Percentiles rank a stretch among this genome's conserved stretches.
Conservation (phyloP, 495 filamentous ascomycete genomes). For the Amorphotheca resinae region DNA sequence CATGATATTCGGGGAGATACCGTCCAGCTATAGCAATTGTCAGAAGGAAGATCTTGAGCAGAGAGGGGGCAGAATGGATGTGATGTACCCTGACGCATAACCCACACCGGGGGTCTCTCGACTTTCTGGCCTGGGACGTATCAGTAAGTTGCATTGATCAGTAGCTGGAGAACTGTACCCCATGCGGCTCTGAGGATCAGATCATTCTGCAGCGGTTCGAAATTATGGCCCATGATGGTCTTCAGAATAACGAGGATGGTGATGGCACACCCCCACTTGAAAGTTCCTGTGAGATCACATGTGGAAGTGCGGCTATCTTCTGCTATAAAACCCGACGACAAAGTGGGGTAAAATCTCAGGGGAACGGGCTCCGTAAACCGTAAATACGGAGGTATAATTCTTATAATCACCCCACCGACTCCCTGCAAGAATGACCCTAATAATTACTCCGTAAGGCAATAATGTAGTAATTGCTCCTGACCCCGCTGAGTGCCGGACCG, state of each 20-base stretch:
- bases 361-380: no score
- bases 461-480: no score
- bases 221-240: conserved; percentile 50
- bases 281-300: no score
- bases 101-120: conserved; percentile 89
- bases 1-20: conserved; percentile 95
- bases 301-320: no score
- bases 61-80: neutral
- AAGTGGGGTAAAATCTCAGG: no score
- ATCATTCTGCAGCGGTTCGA: conserved; percentile 80
- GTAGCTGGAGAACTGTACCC: conserved; percentile 39
- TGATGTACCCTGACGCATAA: conserved; percentile 86
- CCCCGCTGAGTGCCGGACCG: no score
- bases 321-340: no score
- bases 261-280: neutral
- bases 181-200: conserved; percentile 75
- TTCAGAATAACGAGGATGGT: neutral
- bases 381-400: no score
- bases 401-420: no score
- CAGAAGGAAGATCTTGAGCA: neutral
- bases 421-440: no score
- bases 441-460: no score
- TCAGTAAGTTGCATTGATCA: neutral
- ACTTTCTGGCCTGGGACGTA: conserved; percentile 62
- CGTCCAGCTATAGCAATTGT: conserved; percentile 55